Base-by-base conservation (phyloP, 1,284 basidiomycete species). In the Moniliella sp. region DNA sequence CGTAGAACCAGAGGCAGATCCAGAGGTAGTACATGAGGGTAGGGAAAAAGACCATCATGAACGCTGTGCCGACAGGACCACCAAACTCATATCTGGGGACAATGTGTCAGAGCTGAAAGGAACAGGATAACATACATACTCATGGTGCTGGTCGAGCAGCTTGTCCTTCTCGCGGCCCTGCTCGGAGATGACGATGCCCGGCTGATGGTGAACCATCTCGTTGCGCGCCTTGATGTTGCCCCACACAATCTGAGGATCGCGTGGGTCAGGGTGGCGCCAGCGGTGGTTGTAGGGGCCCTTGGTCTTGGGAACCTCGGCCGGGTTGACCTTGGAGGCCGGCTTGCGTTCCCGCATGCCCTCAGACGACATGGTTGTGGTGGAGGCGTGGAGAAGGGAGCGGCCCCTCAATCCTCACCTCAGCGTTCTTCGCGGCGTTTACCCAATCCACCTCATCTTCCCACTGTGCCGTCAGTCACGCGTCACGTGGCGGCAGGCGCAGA, bases 1-100 rank as follows among this genome's bases (percentile, higher is more conserved):
- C 77, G 61, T 94, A 86, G 64, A 84, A 91, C 73, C 79, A 84
- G 25, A 94, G 69, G 37, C 91, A 99, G 46, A 84, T 82, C 81
- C 83, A 94, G 46, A 97, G 73, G 66, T 97, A 97, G 65, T 94
- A 94, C 86, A 84, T 82, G 42, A 81, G 68, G 23, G 75, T 62
- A 0, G 88, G 88, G 62, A 97, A 99, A 32, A 78, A 74, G 17
- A 76, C 69, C 78, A 99, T 97, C 68, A 99, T 94, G 17, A 77
- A 78, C 7, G 74, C 64, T 26, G 86, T 82, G 29, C 91, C 88
- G 64, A 69, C 68, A 27, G 88, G 86, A 5, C 88, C 88, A 45
- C 88, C 91, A 53, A 97, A 97, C 64, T 97, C 86, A 65, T 79
- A 91, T 25, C 78, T 81, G 29, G 13, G n/a, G 9, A 17, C n/a